These are phyloP conservation scores for Kazachstania africana DNA, from an alignment of 805 yeast genomes.

Conservation along the genomic window DNA sequence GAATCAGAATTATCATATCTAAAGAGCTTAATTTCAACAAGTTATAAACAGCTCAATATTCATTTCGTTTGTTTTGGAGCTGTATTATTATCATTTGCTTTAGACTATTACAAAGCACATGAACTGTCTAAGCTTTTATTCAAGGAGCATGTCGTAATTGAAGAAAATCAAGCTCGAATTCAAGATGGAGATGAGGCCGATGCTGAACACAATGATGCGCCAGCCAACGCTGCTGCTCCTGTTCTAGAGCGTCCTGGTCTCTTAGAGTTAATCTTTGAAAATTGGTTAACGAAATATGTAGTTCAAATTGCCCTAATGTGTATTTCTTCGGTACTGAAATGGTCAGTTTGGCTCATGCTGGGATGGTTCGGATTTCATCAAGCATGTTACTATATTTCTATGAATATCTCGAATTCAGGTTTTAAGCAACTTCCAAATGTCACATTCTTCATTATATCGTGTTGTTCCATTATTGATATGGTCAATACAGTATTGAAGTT, in stretches of 20 bases:
- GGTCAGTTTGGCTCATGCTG: no score
- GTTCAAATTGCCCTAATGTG: neutral
- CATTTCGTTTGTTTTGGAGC: conserved; percentile 14
- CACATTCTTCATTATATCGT: no score
- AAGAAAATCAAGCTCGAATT: conserved; percentile 2
- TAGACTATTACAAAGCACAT: conserved; percentile 11
- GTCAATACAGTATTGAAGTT: no score
- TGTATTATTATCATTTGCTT: conserved; percentile 5
- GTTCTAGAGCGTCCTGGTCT: conserved; percentile 1
- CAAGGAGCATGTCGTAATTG: conserved; percentile 11
- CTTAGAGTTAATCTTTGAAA: conserved; percentile 4
- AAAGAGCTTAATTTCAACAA: conserved; percentile 1
- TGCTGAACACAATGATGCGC: neutral
- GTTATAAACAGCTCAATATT: conserved; percentile 9
- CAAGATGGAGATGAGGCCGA: conserved; percentile 5
- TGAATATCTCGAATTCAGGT: no score
- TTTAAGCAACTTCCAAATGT: no score
- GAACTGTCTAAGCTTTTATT: conserved; percentile 7
- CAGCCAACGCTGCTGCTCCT: neutral
- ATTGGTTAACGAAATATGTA: conserved; percentile 2
- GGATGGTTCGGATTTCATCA: no score
- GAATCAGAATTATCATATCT: neutral
- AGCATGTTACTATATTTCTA: no score
- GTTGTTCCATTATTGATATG: no score
- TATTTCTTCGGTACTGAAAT: no score